phyloP scores from a whole-genome alignment of 192 early-diverging fungal species.

The Backusella tuberculispora region DNA sequence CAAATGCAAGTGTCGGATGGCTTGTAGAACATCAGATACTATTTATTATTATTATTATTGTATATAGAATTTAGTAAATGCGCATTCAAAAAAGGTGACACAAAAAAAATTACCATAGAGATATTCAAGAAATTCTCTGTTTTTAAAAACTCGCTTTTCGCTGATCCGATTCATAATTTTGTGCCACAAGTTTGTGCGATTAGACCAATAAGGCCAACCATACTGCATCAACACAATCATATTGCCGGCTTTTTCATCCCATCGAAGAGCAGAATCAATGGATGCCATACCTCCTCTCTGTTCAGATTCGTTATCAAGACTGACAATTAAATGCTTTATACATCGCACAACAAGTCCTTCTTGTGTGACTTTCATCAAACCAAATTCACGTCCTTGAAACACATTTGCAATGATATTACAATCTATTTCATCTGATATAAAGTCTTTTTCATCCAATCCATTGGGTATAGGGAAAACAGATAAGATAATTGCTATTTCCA shows the following conservation, averaged over 20 bases:
- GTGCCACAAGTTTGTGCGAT: slow-evolving; percentile 33
- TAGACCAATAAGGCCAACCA: slow-evolving; percentile 43
- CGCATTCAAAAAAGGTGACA: background rate
- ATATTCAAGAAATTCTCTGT: slow-evolving; percentile 41
- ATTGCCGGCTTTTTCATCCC: slow-evolving; percentile 39
- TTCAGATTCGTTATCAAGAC: slow-evolving; percentile 36
- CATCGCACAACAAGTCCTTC: slow-evolving; percentile 40
- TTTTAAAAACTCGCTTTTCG: slow-evolving; percentile 39
- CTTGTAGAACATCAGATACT: slow-evolving; percentile 37
- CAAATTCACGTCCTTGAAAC: slow-evolving; percentile 38
- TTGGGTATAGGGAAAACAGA: slow-evolving; percentile 40
- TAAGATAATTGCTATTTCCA: slow-evolving; percentile 43
- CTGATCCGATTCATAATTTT: slow-evolving; percentile 38
- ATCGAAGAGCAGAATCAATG: slow-evolving; percentile 40
- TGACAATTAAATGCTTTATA: slow-evolving; percentile 42
- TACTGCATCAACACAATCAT: slow-evolving; percentile 45
- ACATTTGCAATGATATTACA: slow-evolving; percentile 28
- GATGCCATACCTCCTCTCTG: slow-evolving; percentile 37
- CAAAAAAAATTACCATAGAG: slow-evolving; percentile 28
- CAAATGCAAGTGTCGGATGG: slow-evolving; percentile 33
- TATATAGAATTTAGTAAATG: background rate
- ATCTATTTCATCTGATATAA: slow-evolving; percentile 38
- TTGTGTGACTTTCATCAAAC: slow-evolving; percentile 39
- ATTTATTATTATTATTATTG: background rate
- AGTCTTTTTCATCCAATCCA: slow-evolving; percentile 35